Base-by-base conservation (phyloP, 345 rosid genomes). In the Lumnitzera littorea region DNA sequence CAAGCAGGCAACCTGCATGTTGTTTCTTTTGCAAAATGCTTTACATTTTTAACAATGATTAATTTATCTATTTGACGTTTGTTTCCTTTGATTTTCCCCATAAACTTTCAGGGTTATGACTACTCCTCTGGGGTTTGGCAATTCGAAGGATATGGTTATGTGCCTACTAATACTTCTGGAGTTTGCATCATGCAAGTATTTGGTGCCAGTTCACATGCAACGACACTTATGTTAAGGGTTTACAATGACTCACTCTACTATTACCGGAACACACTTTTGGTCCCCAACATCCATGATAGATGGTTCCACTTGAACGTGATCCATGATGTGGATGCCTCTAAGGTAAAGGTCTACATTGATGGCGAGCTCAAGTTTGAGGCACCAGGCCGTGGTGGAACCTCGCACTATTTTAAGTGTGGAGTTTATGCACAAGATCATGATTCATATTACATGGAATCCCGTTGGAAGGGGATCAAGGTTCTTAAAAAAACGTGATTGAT, bases 281-380 rank as follows among this genome's bases (percentile, higher is more conserved):
- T 52, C 11, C 51, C 53, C 1, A 47, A 70, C 27, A 64, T 75
- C 46, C 72, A 72, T 29, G 31, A 72, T 50, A 51, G 17, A 53
- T 75, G 83, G 80, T 72, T 79, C 17, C 64, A 31, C 50, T 36
- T 76, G 13, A 75, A 79, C 24, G 83, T 76, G 14, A 54, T 73
- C 48, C 80, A 79, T 25, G 78, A 79, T 55, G 76, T 68, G 14
- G 57, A 60, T 15, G 60, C 62, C 5, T 65, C 71, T 0, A 59
- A 48, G 17, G 49, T 79, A 23, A 43, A 48, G 49, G 67, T 79
- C 20, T 79, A 67, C 17, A 62, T 75, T 15, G 66, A 72, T 61
- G 80, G 78, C 2, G 10, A 3, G 14, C 64, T 64, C 11, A 67
- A 51, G 52, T 3, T 55, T 3, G 69, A 67, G 36, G 63, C 64